These are phyloP conservation scores for Mycothermus thermophilus DNA, from an alignment of 495 filamentous ascomycete genomes.

Conservation along the genomic window DNA sequence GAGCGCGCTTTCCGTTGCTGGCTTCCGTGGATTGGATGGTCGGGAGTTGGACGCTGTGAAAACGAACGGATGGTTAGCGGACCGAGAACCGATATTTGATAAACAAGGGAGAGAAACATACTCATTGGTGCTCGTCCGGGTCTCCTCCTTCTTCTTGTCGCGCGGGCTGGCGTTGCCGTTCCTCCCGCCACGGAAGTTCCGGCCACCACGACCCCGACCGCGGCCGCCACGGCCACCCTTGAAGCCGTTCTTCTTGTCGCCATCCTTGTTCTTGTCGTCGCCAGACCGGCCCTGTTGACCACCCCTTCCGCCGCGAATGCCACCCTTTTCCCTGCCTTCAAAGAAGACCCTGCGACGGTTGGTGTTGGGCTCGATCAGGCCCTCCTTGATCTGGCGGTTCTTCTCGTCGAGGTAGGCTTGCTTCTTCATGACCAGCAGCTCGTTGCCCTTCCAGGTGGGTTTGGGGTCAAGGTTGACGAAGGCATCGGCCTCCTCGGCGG, in stretches of 20 bases:
- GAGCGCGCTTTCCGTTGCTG: constrained; percentile 31
- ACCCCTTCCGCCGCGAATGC: constrained; percentile 22
- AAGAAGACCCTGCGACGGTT: constrained; percentile 15
- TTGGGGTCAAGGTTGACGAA: constrained; percentile 71
- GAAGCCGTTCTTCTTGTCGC: constrained; percentile 50
- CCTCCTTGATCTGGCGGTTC: constrained; percentile 57
- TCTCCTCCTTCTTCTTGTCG: constrained; percentile 13
- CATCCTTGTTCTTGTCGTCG: constrained; percentile 50
- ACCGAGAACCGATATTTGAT: neutral
- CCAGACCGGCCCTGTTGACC: constrained; percentile 12
- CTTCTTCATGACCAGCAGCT: constrained; percentile 70
- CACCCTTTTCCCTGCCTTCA: constrained; percentile 23
- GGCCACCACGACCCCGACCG: constrained; percentile 29
- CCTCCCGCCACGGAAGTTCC: constrained; percentile 28
- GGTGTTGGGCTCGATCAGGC: constrained; percentile 44
- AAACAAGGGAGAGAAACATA: constrained; percentile 6
- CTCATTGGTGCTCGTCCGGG: constrained; percentile 12
- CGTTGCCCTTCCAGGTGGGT: constrained; percentile 63
- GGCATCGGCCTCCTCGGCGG: constrained; percentile 55
- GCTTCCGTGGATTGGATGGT: constrained; percentile 18
- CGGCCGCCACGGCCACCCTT: constrained; percentile 32
- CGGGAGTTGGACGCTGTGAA: constrained; percentile 13
- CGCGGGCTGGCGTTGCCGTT: constrained; percentile 18
- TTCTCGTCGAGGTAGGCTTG: constrained; percentile 73
- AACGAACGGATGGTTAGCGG: too few species aligned